Conservation (phyloP, 2,329 filamentous ascomycete species). For the Botrytis medusae region DNA sequence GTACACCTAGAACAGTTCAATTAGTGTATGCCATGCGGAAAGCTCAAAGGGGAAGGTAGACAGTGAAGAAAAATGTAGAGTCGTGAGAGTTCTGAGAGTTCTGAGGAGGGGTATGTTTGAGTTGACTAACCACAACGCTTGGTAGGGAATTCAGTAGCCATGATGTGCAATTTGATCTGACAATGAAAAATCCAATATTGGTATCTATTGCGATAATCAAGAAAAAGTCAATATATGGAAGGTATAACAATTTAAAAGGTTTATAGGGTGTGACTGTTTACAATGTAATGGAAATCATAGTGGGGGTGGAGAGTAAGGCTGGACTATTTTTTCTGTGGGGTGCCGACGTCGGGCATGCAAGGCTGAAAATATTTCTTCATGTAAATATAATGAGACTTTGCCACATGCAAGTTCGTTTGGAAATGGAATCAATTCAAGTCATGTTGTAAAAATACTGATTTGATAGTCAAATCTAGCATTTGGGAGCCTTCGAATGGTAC, state of each 20-base stretch:
- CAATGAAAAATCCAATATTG: neutral
- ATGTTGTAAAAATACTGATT: neutral
- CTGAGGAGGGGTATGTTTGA: constrained; percentile 23
- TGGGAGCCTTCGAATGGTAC: neutral
- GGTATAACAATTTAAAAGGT: neutral
- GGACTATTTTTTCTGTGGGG: constrained; percentile 13
- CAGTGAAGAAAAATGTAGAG: neutral
- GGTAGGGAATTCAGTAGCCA: constrained; percentile 45
- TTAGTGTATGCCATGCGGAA: neutral
- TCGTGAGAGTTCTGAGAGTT: neutral
- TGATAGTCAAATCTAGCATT: neutral
- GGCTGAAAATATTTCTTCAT: constrained; percentile 8
- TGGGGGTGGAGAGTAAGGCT: constrained; percentile 9
- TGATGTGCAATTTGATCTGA: constrained; percentile 14
- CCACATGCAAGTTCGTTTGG: neutral
- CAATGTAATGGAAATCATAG: constrained; percentile 7
- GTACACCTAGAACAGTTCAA: constrained; percentile 56
- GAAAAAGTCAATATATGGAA: neutral
- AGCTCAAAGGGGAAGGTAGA: neutral
- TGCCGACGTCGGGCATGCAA: constrained; percentile 18
- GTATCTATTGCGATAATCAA: neutral
- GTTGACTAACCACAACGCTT: constrained; percentile 52
- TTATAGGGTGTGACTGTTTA: neutral
- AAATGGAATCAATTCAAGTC: neutral
- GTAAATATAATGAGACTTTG: neutral